Evolutionary conservation across 2,329 filamentous ascomycete genomes (phyloP), one percentile per base, ranked within the genome.

Genomic region (Ophiosphaerella korrae): DNA sequence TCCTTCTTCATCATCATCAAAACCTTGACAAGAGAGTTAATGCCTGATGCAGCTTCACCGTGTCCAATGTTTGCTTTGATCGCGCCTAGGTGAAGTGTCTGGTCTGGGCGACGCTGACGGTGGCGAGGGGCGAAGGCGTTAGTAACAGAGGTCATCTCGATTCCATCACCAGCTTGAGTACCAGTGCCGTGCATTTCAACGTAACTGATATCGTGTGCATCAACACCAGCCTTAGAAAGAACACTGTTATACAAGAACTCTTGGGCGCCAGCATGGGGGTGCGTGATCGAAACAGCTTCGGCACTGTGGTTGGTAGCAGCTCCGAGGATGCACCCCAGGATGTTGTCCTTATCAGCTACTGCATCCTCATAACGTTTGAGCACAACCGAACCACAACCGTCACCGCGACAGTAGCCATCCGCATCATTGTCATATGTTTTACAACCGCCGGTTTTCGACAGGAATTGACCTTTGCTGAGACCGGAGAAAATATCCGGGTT

Each of bases 141-240:
- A 18, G 86, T 84, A 42, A 95, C 88, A 0, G 88, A 91, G 1
- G 84, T 79, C 87, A 93, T 92, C 71, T 96, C 92, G 3, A 85
- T 88, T 7, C 85, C 86, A 66, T 96, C 91, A 53, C 89, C 91
- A 29, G 88, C 90, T 71, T 94, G 89, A 0, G 90, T 96, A 29
- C 91, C 91, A 2, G 91, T 96, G 12, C 89, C 91, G 71, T 96
- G 90, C 86, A 94, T 91, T 74, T 95, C 91, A 7, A 96, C 86
- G 65, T 93, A 95, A 72, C 86, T 86, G 42, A 96, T 82, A 56
- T 92, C 88, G 43, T 85, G 81, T 1, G 90, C 88, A 64, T 92
- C 86, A 18, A 94, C 82, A 51, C 88, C 87, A 36, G 89, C 87
- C 37, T 89, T 83, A 41, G 87, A 82, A 1, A 94, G 79, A 24